Conservation (phyloP, 257 asterid genomes). For the Petunia axillaris region DNA sequence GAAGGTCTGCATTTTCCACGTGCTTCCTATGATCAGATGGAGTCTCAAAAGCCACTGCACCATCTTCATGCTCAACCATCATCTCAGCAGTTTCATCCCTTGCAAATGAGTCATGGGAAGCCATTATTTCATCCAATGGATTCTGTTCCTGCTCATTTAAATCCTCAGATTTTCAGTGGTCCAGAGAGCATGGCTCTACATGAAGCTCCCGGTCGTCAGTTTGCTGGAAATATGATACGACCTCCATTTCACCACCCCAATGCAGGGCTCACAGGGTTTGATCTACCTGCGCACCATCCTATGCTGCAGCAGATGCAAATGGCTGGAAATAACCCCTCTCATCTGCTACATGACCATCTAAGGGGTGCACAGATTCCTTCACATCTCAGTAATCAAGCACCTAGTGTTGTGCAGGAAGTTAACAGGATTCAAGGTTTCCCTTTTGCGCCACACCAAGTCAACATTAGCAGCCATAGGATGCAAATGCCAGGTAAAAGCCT, state of each 20-base stretch:
- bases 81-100: slow-evolving; percentile 51
- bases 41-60: slow-evolving; percentile 39
- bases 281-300: slow-evolving; percentile 55
- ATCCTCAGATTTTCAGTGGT: slow-evolving; percentile 56
- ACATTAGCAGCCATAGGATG: slow-evolving; percentile 50
- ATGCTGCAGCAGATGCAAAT: slow-evolving; percentile 68
- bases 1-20: slow-evolving; percentile 49
- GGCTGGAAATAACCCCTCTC: slow-evolving; percentile 49
- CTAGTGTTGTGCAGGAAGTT: slow-evolving; percentile 55
- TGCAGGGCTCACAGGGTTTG: slow-evolving; percentile 58
- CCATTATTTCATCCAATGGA: slow-evolving; percentile 59
- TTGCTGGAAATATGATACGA: slow-evolving; percentile 48
- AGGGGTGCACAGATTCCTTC: slow-evolving; percentile 49
- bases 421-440: slow-evolving; percentile 64
- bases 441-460: slow-evolving; percentile 47
- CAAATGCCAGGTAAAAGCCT: slow-evolving; percentile 61
- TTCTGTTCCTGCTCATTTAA: slow-evolving; percentile 54
- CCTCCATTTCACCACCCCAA: slow-evolving; percentile 64
- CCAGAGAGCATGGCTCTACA: slow-evolving; percentile 49
- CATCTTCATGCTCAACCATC: slow-evolving; percentile 58
- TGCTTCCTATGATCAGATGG: slow-evolving; percentile 51
- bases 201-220: slow-evolving; percentile 53
- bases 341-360: slow-evolving; percentile 45
- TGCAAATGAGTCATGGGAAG: slow-evolving; percentile 58
- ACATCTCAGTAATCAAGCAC: slow-evolving; percentile 54